phyloP scores from a whole-genome alignment of 352 stramenopile genomes.

The Phytophthora boehmeriae region DNA sequence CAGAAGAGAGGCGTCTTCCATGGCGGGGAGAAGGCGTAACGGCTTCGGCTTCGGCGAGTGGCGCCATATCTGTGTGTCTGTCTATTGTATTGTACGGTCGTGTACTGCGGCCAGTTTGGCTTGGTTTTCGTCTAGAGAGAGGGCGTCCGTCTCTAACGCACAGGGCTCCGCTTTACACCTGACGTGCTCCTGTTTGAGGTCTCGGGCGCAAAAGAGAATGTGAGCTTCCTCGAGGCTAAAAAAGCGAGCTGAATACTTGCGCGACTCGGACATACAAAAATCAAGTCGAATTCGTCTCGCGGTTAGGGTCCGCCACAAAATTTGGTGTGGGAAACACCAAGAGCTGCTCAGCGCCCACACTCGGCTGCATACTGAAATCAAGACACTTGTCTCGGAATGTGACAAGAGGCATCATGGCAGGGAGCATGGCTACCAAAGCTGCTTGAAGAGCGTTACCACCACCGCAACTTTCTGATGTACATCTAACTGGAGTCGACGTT shows the following conservation, averaged over 20 bases:
- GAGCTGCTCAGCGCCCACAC: no score
- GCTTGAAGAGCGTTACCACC: not conserved
- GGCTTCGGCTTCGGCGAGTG: slow-evolving; percentile 32
- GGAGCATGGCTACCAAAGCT: slow-evolving; percentile 4
- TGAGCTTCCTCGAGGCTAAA: slow-evolving; percentile 15
- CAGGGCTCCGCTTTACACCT: not conserved
- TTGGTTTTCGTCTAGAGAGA: not conserved
- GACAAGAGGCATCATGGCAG: not conserved
- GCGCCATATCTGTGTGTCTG: slow-evolving; percentile 24
- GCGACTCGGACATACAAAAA: no score
- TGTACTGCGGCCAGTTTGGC: slow-evolving; percentile 29
- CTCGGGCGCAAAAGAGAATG: slow-evolving; percentile 34
- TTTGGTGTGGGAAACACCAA: no score
- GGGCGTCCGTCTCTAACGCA: slow-evolving; percentile 24
- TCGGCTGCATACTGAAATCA: no score
- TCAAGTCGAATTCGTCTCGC: no score
- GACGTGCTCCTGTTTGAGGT: slow-evolving; percentile 10
- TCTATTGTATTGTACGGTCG: slow-evolving; percentile 21
- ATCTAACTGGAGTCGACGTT: no score
- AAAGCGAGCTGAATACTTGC: slow-evolving; percentile 19
- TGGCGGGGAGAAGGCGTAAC: not conserved
- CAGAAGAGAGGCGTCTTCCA: slow-evolving; percentile 20
- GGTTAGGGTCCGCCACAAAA: slow-evolving; percentile 10
- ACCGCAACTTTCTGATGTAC: no score
- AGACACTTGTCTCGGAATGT: slow-evolving; percentile 15